Base-by-base conservation (phyloP, 1,284 basidiomycete genomes). In the Moesziomyces parantarcticus region DNA sequence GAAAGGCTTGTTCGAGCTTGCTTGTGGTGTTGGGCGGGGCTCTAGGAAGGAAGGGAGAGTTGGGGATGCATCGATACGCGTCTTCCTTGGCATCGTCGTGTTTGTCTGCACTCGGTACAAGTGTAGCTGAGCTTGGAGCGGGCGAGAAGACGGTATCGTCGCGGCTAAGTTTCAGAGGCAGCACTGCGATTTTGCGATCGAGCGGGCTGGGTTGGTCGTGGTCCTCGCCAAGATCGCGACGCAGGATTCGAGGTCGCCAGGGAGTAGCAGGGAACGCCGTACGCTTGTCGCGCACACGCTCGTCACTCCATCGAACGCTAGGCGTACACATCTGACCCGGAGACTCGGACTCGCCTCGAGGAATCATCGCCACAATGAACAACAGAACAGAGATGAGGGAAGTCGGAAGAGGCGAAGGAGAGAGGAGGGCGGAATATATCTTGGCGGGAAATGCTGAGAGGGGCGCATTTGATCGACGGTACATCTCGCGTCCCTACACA, bases 191-290 rank as follows among this genome's bases (percentile, higher is more conserved):
- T n/a, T 68, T 68, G 29, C 59, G 65, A 10, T 68, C 55, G 32
- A 62, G 59, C 6, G 65, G 65, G 20, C 65, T 68, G 4, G 59
- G 51, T 3, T 62, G 46, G 14, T 58, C 47, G 3, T 47, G 39
- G 3, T 58, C 55, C 11, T 42, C 23, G 14, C 40, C 18, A 43
- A 42, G 29, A 18, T 42, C 42, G 10, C 54, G 36, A 2, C 58
- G 58, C 16, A 55, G 57, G 20, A 62, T 68, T 20, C 65, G 65
- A 3, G 65, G 48, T 29, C 65, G 65, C 65, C 65, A 68, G 34
- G 65, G 65, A 1, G 65, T 62, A 25, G 58, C 58, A 20, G 65
- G 65, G 13, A 50, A 50, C 7, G 45, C 16, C 2, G 32, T 42
- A 4, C 34, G 34, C 14, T 36, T 36, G 34, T 36, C 34, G 4